These are phyloP conservation scores for Aspergillus udagawae DNA, from an alignment of 2,329 filamentous ascomycete species.

Conservation along the genomic window DNA sequence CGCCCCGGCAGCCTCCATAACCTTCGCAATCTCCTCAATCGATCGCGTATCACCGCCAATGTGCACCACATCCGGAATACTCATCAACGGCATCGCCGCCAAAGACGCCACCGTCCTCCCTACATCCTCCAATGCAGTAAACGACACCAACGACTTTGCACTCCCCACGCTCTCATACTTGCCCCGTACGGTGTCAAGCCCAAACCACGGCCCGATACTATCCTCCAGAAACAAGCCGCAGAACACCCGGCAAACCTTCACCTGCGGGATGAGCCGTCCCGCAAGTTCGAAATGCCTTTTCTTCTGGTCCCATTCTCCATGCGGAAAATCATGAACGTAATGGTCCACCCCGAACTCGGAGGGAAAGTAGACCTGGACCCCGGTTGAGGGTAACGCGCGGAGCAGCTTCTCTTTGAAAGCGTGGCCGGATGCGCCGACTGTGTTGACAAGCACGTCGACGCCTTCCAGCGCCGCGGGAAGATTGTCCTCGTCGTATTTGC, in stretches of 20 bases:
- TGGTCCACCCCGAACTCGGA: slow-evolving; percentile 40
- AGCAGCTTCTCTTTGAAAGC: slow-evolving; percentile 27
- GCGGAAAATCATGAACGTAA: slow-evolving; percentile 33
- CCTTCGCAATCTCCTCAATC: slow-evolving; percentile 19
- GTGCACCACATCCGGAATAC: slow-evolving; percentile 24
- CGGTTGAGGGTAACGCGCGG: slow-evolving; percentile 17
- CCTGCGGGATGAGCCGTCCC: slow-evolving; percentile 6
- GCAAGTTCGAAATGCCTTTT: slow-evolving; percentile 25
- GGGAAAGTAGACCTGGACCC: slow-evolving; percentile 31
- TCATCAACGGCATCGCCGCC: slow-evolving; percentile 11
- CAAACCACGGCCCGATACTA: slow-evolving; percentile 33
- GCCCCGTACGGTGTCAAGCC: slow-evolving; percentile 24
- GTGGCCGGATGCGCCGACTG: slow-evolving; percentile 24
- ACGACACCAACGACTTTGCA: slow-evolving; percentile 21
- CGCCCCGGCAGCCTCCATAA: slow-evolving; percentile 24
- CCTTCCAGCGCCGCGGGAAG: slow-evolving; percentile 22
- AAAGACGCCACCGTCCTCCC: slow-evolving; percentile 27
- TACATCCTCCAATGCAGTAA: slow-evolving; percentile 30
- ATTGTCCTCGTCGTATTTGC: slow-evolving; percentile 18
- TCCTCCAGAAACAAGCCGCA: slow-evolving; percentile 32
- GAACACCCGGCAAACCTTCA: slow-evolving; percentile 30
- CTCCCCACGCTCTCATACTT: slow-evolving; percentile 29
- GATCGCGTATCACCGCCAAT: slow-evolving; percentile 25
- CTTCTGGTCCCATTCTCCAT: slow-evolving; percentile 33
- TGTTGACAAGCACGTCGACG: slow-evolving; percentile 31